Evolutionary conservation across 495 filamentous ascomycete species (phyloP).

Genomic region (Daldinia decipiens): DNA sequence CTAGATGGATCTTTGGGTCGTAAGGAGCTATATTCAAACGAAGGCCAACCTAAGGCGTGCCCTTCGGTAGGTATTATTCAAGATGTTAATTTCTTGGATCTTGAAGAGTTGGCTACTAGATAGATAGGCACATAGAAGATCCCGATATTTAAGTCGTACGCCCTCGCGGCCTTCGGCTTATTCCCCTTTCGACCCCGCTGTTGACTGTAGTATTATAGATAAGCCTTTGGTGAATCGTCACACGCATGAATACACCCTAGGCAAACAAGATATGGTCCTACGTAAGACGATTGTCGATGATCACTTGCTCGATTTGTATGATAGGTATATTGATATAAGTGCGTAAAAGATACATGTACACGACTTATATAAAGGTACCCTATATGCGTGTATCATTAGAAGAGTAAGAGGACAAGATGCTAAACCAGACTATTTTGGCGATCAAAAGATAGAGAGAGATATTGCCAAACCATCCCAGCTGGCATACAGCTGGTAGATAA

Average conservation of each 20-base stretch:
- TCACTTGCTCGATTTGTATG: neutral
- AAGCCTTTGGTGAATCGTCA: neutral
- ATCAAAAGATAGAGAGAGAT: no score
- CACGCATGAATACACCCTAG: neutral
- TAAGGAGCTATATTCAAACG: neutral
- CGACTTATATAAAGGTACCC: neutral
- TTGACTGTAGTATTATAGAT: slow-evolving; percentile 14
- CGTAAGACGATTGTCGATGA: neutral
- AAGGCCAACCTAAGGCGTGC: neutral
- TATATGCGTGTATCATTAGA: neutral
- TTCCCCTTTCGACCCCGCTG: slow-evolving; percentile 2
- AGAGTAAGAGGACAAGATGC: neutral
- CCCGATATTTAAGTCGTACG: neutral
- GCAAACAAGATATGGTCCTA: neutral
- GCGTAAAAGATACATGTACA: neutral
- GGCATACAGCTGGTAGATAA: neutral
- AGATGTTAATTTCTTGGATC: neutral
- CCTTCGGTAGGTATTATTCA: neutral
- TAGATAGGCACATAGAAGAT: neutral
- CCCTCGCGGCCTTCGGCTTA: neutral
- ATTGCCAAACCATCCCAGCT: neutral
- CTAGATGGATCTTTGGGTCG: neutral
- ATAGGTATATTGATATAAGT: neutral
- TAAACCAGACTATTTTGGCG: no score
- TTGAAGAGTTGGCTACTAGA: neutral